Conservation (phyloP, 345 rosid genomes). For the Rhodamnia argentea region DNA sequence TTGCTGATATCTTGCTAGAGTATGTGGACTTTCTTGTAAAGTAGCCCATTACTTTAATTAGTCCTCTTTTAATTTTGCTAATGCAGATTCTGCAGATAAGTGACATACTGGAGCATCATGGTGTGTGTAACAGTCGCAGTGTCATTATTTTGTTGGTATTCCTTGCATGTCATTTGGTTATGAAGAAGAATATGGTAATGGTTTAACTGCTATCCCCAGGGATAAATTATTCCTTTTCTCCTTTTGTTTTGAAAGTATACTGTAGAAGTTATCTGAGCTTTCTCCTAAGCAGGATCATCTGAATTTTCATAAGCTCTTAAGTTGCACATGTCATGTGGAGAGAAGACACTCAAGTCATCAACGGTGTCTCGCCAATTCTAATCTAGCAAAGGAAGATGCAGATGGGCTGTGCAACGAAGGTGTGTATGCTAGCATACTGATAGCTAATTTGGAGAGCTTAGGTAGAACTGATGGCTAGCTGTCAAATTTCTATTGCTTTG, state of each 20-base stretch:
- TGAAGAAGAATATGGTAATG: conserved; percentile 56
- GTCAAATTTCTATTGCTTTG: not conserved
- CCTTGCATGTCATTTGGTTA: conserved; percentile 61
- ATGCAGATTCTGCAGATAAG: conserved; percentile 77
- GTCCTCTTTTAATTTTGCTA: not conserved
- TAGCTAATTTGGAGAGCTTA: not conserved
- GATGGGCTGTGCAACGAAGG: conserved; percentile 34
- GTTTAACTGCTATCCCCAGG: not conserved
- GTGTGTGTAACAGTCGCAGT: conserved; percentile 52
- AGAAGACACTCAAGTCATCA: conserved; percentile 34
- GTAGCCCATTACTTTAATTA: not conserved
- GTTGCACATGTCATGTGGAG: conserved; percentile 54
- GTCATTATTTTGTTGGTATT: conserved; percentile 68
- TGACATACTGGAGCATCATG: conserved; percentile 80
- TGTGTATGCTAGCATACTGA: conserved; percentile 6
- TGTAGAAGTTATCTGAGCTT: conserved; percentile 8
- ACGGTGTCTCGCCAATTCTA: conserved; percentile 7
- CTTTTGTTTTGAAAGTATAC: not conserved
- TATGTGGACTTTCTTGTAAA: not conserved
- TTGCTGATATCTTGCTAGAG: not conserved
- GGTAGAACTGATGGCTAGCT: not conserved
- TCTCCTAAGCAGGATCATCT: conserved; percentile 45
- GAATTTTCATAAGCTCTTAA: conserved; percentile 81
- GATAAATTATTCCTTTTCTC: not conserved
- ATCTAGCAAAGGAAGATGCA: conserved; percentile 20